phyloP scores from a whole-genome alignment of 2,329 filamentous ascomycete genomes.

The Nemania bipapillata region DNA sequence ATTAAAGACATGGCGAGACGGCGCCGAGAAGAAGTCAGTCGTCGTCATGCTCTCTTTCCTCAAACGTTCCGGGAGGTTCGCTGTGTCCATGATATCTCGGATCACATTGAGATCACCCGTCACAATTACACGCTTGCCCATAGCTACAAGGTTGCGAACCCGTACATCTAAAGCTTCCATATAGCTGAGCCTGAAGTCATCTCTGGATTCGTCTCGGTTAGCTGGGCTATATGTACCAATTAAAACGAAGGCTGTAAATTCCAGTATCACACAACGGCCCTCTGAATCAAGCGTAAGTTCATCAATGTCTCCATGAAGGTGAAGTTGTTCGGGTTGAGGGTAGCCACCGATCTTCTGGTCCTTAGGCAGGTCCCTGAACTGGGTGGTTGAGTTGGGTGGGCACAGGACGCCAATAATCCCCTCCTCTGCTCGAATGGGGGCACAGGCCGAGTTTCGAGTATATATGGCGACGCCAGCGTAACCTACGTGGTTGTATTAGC shows the following conservation, averaged over 20 bases:
- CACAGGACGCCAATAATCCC: constrained; percentile 86
- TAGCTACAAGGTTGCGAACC: constrained; percentile 81
- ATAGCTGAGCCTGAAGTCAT: constrained; percentile 84
- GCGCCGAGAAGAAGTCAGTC: constrained; percentile 77
- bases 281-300: constrained; percentile 83
- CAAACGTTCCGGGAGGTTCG: constrained; percentile 76
- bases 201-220: constrained; percentile 82
- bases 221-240: constrained; percentile 93
- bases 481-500: constrained; percentile 63
- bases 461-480: constrained; percentile 97
- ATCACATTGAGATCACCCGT: constrained; percentile 89
- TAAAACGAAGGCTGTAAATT: constrained; percentile 94
- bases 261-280: constrained; percentile 88
- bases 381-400: constrained; percentile 74
- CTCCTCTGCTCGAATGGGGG: constrained; percentile 90
- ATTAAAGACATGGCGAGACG: constrained; percentile 82
- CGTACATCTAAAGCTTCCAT: constrained; percentile 82
- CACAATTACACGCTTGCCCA: constrained; percentile 86
- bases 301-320: constrained; percentile 73
- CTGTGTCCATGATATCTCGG: constrained; percentile 76
- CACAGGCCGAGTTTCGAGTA: constrained; percentile 85
- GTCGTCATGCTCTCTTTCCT: constrained; percentile 74
- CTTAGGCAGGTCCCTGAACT: constrained; percentile 78
- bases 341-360: constrained; percentile 89
- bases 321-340: constrained; percentile 76